Base-by-base conservation (phyloP, 176 grass and related monocot species). In the Oryza meridionalis region DNA sequence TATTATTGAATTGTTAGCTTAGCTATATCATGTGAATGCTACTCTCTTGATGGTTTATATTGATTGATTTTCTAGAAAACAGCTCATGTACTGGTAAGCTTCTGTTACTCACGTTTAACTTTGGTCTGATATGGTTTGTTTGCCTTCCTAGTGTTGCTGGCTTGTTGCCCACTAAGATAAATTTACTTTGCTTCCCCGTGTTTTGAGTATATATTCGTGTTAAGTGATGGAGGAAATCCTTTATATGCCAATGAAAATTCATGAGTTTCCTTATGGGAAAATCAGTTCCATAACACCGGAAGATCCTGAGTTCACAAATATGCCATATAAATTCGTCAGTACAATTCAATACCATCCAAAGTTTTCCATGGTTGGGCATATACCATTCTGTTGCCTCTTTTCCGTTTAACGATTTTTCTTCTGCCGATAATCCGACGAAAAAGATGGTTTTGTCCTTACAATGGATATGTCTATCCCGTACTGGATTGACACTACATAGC, bases 161-260 rank as follows among this genome's bases (percentile, higher is more conserved):
- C 37, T 17, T 82, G 38, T 69, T 85, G 11, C 38, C 37, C 62
- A 40, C 27, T 37, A 29, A 24, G 31, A 49, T 80, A 50, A 15
- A 70, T 64, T 82, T 55, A 69, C 69, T 86, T 69, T 9, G 3
- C 16, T 64, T 32, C 37, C 10, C 64, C 31, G 75, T 11, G 3
- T 46, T 74, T 51, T 40, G 37, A 70, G 29, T 29, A 67, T 69
- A 79, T 68, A 42, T 83, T 78, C 78, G 45, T 8, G 3, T 82
- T 85, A 25, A 15, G 38, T 24, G 17, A 22, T 74, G 58, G 32
- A 58, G 53, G 7, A 51, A 51, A 58, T 58, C 5, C 51, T 55
- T n/a, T 58, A 58, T 58, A 58, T 9, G 53, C 17, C 53, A 9
- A 17, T 58, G 5, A 58, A 58, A 21, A 9, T 58, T 58, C 53